Conservation (phyloP, 345 rosid species). For the Eucalyptus marginata region DNA sequence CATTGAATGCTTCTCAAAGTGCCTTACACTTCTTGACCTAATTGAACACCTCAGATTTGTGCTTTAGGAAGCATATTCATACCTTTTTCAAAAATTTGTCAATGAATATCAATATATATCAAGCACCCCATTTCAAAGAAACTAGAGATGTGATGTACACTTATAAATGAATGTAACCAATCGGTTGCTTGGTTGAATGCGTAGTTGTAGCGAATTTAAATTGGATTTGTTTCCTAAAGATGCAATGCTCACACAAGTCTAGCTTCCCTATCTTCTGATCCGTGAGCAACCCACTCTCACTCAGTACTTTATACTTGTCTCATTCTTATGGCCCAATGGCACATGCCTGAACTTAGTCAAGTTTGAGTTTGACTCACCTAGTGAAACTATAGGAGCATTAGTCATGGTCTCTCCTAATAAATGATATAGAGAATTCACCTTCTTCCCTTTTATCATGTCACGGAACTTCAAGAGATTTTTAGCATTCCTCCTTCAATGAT, state of each 20-base stretch:
- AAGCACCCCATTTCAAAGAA: not conserved
- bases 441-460: not conserved
- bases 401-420: not conserved
- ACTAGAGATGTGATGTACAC: not conserved
- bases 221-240: not conserved
- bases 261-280: not conserved
- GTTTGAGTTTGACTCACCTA: too few species aligned
- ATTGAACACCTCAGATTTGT: not conserved
- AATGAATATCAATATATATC: not conserved
- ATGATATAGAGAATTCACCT: not conserved
- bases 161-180: not conserved
- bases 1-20: not conserved
- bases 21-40: not conserved
- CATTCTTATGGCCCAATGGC: not conserved
- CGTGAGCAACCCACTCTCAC: not conserved
- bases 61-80: not conserved
- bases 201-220: too few species aligned
- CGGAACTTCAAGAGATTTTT: not conserved
- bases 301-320: not conserved
- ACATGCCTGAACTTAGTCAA: not conserved
- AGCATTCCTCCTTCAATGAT: too few species aligned
- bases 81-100: too few species aligned
- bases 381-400: not conserved
- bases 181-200: not conserved
- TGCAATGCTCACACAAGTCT: not conserved